Evolutionary conservation across 768 basidiomycete species (phyloP).

Genomic region (Suillus subalutaceus): DNA sequence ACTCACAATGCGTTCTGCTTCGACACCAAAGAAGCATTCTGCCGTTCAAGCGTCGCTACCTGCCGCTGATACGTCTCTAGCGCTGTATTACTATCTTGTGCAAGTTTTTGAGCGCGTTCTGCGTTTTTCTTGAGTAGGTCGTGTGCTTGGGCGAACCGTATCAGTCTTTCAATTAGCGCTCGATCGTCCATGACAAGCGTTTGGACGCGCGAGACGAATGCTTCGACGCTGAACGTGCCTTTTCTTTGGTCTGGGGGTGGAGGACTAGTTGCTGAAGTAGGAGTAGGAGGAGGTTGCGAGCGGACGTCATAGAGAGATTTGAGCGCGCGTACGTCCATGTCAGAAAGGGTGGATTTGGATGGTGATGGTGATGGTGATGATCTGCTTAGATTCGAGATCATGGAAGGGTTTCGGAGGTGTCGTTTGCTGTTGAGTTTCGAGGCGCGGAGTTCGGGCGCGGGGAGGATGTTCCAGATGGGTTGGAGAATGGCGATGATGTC

Average conservation of each 20-base stretch:
- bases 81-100: conserved; percentile 76
- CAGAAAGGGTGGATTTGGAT: conserved; percentile 47
- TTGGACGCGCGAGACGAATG: conserved; percentile 76
- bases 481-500: conserved; percentile 64
- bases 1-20: conserved; percentile 63
- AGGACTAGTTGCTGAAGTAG: conserved; percentile 6
- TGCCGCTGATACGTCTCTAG: conserved; percentile 93
- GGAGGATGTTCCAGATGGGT: conserved; percentile 80
- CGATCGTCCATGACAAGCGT: conserved; percentile 84
- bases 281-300: conserved; percentile 21
- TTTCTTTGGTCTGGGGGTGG: conserved; percentile 20
- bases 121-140: conserved; percentile 92
- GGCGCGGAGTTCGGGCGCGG: conserved; percentile 82
- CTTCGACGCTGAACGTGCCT: conserved; percentile 65
- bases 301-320: conserved; percentile 72
- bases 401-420: conserved; percentile 51
- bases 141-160: conserved; percentile 87
- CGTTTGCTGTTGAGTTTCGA: conserved; percentile 56
- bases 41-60: conserved; percentile 77
- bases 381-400: conserved; percentile 38
- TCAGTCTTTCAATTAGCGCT: conserved; percentile 78
- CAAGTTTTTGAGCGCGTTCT: conserved; percentile 87
- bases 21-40: conserved; percentile 55
- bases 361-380: conserved; percentile 19
- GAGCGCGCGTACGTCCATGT: conserved; percentile 85